Evolutionary conservation across 2,329 filamentous ascomycete species (phyloP).

Genomic region (Rutstroemia sp.): DNA sequence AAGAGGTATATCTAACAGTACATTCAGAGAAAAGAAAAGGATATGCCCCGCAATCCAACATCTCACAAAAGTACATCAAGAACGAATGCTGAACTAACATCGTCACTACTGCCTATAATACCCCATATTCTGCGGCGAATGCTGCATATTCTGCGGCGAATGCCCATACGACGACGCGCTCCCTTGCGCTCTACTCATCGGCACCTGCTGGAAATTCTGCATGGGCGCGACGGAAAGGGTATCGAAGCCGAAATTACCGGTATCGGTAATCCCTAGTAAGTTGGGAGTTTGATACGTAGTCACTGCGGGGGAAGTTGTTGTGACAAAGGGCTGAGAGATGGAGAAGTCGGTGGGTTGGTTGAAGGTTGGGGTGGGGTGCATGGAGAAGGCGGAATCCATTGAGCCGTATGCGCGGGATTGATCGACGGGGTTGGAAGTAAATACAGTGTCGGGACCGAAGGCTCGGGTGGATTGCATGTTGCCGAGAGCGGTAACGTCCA

Average conservation of each 20-base stretch:
- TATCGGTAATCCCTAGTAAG: constrained; percentile 21
- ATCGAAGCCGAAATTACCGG: constrained; percentile 19
- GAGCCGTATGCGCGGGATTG: constrained; percentile 16
- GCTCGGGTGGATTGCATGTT: constrained; percentile 14
- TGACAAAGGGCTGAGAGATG: constrained; percentile 21
- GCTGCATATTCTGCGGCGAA: constrained; percentile 18
- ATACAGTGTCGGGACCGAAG: constrained; percentile 18
- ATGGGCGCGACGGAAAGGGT: constrained; percentile 14
- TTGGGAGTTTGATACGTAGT: constrained; percentile 20
- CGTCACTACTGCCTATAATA: constrained; percentile 20
- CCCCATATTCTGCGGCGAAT: constrained; percentile 10
- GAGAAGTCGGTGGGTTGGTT: constrained; percentile 17
- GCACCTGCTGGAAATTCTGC: constrained; percentile 20
- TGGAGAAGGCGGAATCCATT: constrained; percentile 15
- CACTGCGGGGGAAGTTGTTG: constrained; percentile 18
- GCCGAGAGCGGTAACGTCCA: constrained; percentile 11
- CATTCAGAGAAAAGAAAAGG: background rate
- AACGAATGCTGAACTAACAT: background rate
- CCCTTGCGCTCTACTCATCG: constrained; percentile 23
- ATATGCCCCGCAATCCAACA: background rate
- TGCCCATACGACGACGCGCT: constrained; percentile 24
- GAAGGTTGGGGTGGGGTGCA: constrained; percentile 17
- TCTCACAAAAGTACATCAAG: constrained; percentile 1
- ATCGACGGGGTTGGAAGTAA: constrained; percentile 17
- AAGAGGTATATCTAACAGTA: background rate